These are phyloP conservation scores for Fonsecaea multimorphosa DNA, from an alignment of 2,329 filamentous ascomycete genomes.

Conservation along the genomic window DNA sequence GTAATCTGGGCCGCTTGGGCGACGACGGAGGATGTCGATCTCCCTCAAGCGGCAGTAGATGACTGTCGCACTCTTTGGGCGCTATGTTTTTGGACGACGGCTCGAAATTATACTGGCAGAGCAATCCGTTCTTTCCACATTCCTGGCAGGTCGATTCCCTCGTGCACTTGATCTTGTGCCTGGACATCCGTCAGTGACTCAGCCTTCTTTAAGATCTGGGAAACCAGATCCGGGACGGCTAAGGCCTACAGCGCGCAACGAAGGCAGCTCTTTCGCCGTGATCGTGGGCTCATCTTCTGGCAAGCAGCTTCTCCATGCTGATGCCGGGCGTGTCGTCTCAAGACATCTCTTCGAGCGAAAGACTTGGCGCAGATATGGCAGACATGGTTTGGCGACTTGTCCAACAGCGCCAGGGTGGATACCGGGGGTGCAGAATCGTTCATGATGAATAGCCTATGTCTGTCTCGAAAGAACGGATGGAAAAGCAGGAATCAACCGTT, in stretches of 20 bases:
- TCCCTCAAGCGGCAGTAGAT: not conserved
- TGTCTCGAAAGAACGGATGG: not conserved
- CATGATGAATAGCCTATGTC: not conserved
- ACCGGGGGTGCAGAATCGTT: not conserved
- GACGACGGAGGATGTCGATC: not conserved
- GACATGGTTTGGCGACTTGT: not conserved
- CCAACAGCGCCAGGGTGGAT: not conserved
- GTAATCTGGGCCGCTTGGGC: not conserved
- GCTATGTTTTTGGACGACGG: not conserved
- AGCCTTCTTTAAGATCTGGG: not conserved
- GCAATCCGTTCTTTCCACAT: slow-evolving; percentile 4
- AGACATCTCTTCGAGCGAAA: slow-evolving; percentile 5
- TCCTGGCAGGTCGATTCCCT: slow-evolving; percentile 5
- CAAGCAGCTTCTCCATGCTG: slow-evolving; percentile 5
- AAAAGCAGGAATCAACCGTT: not conserved
- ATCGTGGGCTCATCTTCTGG: not conserved
- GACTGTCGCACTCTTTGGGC: not conserved
- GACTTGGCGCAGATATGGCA: slow-evolving; percentile 5
- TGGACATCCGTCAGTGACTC: not conserved
- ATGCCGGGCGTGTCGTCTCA: slow-evolving; percentile 1
- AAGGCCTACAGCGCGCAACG: slow-evolving; percentile 4
- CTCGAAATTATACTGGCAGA: slow-evolving; percentile 7
- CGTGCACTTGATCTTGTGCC: slow-evolving; percentile 10
- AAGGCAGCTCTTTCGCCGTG: slow-evolving; percentile 9
- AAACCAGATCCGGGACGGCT: not conserved